phyloP scores from a whole-genome alignment of 1,284 basidiomycete genomes.

The Cutaneotrichosporon daszewskae region DNA sequence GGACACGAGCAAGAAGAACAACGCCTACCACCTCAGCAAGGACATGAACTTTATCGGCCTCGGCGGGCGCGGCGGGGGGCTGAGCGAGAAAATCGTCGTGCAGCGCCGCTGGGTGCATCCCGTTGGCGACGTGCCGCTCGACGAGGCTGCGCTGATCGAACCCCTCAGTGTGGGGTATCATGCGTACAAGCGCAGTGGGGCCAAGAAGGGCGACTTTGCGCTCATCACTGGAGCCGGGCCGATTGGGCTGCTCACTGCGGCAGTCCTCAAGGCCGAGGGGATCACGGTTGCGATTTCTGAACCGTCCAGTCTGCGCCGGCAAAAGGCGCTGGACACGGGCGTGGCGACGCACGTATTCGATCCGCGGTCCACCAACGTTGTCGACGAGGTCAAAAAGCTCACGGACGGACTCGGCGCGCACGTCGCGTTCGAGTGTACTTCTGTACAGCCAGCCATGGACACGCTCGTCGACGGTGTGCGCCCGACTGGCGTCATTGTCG shows the following conservation, averaged over 20 bases:
- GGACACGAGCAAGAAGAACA: constrained; percentile 8
- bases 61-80: constrained; percentile 13
- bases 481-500: constrained; percentile 12
- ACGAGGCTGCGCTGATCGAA: constrained; percentile 18
- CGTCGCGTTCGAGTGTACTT: constrained; percentile 17
- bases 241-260: constrained; percentile 15
- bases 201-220: constrained; percentile 14
- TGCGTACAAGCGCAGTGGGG: constrained; percentile 11
- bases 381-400: constrained; percentile 1
- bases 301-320: constrained; percentile 6
- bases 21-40: constrained; percentile 17
- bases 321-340: constrained; percentile 12
- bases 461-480: constrained; percentile 12
- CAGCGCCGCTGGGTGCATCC: constrained; percentile 17
- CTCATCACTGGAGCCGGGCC: constrained; percentile 15
- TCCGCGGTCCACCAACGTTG: constrained; percentile 9
- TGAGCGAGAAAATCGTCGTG: constrained; percentile 15
- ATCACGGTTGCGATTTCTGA: constrained; percentile 12
- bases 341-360: constrained; percentile 12
- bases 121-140: constrained; percentile 14
- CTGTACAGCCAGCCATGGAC: constrained; percentile 14
- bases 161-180: constrained; percentile 15
- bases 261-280: constrained; percentile 17
- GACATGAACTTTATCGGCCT: constrained; percentile 19
- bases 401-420: constrained; percentile 11